Evolutionary conservation across 306 rosid species (phyloP), one percentile per base, ranked within the genome.

Genomic region (Cucumis cinereus): DNA sequence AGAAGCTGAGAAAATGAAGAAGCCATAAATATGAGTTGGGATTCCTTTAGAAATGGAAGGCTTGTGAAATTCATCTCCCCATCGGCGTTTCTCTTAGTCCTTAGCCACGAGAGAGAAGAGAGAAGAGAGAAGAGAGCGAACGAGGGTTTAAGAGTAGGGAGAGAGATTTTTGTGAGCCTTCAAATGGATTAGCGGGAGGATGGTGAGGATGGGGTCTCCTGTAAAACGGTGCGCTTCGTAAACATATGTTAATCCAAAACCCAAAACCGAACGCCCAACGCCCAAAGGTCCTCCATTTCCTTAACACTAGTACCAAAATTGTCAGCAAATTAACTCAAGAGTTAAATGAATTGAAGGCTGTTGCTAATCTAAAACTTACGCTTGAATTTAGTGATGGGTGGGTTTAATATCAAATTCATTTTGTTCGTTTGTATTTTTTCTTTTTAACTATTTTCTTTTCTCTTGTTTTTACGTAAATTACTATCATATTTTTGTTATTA

Each of bases 1-100:
- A 91, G 86, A 83, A 90, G 88, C 8, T 77, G 89, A 60, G 90
- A 53, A 80, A 87, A 84, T 45, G 91, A 83, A 33, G 78, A 86
- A 56, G 95, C 89, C 96, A 90, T 92, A 15, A 79, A 85, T 36
- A 52, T 83, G 79, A 58, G 56, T 73, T 13, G 55, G 22, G 62
- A 45, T 70, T 47, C 8, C 40, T 70, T 47, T 16, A 73, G 60
- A 81, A 77, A 70, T 57, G 33, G 40, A 35, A 45, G 47, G 20
- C 22, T 47, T 62, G 82, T 52, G 72, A 57, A 57, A 49, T 83
- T 78, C 40, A 79, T 68, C 59, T 23, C 23, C 26, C 75, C 9
- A 16, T 60, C 82, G 79, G 83, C 67, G 62, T 19, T 63, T 78
- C 36, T 30, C 78, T 78, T 24, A 49, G 86, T 57, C 88, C 84